Conservation (phyloP, 768 basidiomycete species). For the Holtermannia corniformis region DNA sequence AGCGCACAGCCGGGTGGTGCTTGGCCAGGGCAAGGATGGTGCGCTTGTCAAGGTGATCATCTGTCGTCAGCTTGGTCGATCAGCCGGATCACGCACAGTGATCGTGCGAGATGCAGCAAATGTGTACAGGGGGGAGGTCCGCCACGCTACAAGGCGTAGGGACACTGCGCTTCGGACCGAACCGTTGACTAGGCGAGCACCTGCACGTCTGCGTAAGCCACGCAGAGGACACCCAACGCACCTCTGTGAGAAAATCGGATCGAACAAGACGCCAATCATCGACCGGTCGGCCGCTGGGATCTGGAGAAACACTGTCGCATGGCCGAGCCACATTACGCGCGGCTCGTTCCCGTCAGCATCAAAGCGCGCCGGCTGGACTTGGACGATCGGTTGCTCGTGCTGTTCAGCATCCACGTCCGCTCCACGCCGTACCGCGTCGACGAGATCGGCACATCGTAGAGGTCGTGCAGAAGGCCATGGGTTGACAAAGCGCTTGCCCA, state of each 20-base stretch:
- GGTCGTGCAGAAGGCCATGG: not conserved
- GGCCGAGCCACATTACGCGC: slow-evolving; percentile 1
- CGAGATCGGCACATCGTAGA: not conserved
- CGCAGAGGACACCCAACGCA: not conserved
- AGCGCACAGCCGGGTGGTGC: slow-evolving; percentile 7
- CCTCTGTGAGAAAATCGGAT: slow-evolving; percentile 1
- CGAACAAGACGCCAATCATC: slow-evolving; percentile 1
- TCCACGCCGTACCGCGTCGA: not conserved
- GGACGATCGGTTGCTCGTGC: not conserved
- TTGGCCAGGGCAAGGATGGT: slow-evolving; percentile 16
- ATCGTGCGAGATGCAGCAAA: slow-evolving; percentile 31
- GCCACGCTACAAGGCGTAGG: slow-evolving; percentile 14
- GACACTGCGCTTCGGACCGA: slow-evolving; percentile 22
- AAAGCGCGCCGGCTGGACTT: too few species aligned
- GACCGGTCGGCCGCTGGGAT: not conserved
- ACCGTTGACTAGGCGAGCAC: slow-evolving; percentile 17
- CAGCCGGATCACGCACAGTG: slow-evolving; percentile 20
- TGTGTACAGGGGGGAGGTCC: slow-evolving; percentile 18
- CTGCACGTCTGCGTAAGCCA: slow-evolving; percentile 1
- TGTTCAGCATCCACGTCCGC: not conserved
- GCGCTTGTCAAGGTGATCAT: slow-evolving; percentile 27
- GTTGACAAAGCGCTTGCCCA: not conserved
- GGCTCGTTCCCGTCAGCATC: not conserved
- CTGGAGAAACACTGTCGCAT: slow-evolving; percentile 5
- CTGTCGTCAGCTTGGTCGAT: slow-evolving; percentile 5